Evolutionary conservation across 2,329 filamentous ascomycete species (phyloP), one percentile per base, ranked within the genome.

Genomic region (Diaporthe eres): DNA sequence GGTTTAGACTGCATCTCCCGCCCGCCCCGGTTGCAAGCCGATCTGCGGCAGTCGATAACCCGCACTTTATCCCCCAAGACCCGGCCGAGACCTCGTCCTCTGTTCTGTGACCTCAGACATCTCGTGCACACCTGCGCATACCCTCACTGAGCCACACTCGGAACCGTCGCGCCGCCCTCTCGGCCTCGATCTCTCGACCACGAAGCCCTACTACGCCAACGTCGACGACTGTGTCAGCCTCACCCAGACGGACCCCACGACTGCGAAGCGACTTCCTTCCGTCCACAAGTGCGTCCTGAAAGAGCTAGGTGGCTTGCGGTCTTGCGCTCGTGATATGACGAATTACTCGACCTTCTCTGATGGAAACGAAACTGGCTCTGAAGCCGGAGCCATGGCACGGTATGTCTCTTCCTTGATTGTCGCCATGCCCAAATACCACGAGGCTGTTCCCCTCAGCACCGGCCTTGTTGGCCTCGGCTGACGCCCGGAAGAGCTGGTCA

Each of bases 271-370:
- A 65, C 71, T 13, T 65, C 49, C 22, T 68, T 12, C 12, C 22
- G 17, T 4, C 47, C 55, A 37, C 39, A 44, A 47, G 25, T 44
- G 58, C 53, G 47, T 37, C 37, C 34, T 37, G 25, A 55, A 65
- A 73, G 58, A 65, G 71, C 47, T 51, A 65, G 58, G 60, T 37
- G 53, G 55, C 49, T 31, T 47, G 57, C 28, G 55, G 44, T 65
- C 49, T 44, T 44, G 72, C 55, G 31, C 72, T 65, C 49, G 74
- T 75, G 84, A 83, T 85, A 91, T 91, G 90, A 87, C 88, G 82
- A 88, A 87, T 79, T 90, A 91, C 81, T 87, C 86, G 72, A 87
- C 86, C 74, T 88, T 91, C 77, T 82, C 87, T 82, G 84, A 88
- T 87, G 87, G 84, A 81, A 86, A 82, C 81, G 82, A 83, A 82